Base-by-base conservation (phyloP, 2,329 filamentous ascomycete species). In the Parafenestella ontariensis region DNA sequence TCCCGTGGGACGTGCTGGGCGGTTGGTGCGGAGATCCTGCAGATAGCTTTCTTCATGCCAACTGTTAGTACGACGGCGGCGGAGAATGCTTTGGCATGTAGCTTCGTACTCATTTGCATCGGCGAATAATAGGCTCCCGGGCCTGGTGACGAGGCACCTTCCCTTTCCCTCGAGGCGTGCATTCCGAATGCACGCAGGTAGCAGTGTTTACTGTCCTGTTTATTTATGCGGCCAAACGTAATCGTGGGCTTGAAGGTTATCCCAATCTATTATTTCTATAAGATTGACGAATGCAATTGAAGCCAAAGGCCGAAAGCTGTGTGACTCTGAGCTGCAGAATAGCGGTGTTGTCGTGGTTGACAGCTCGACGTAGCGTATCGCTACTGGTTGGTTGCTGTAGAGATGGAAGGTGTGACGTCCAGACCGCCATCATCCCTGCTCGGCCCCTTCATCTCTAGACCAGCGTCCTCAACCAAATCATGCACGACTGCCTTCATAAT, bases 21-120 rank as follows among this genome's bases (percentile, higher is more conserved):
- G 86, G 74, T 85, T 89, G 63, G 83, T 85, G 63, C 90, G 87
- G 31, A 94, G 83, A 62, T 88, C 85, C 64, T 87, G 82, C 31
- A 92, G 83, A 73, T 92, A 93, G 56, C 82, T 81, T 62, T 87
- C 89, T 92, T 76, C 56, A 33, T 46, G 34, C 43, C 24, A 31
- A 53, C 26, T n/a, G 52, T 73, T 61, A 69, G 58, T 47, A 60
- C 20, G n/a, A 55, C 46, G 20, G 42, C 31, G 31, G 31, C 31
- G 10, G 28, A 40, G 24, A 58, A 62, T 59, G 54, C 48, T 40
- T 34, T 23, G 15, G 36, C 23, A 9, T 24, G 36, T n/a, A 17
- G 21, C 44, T 53, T n/a, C 74, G 49, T 68, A 78, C 76, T 70
- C 71, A 77, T 76, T 61, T 77, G 74, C 43, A 70, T 59, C 18